phyloP scores from a whole-genome alignment of 2,329 filamentous ascomycete genomes.

The Diaporthe australafricana region DNA sequence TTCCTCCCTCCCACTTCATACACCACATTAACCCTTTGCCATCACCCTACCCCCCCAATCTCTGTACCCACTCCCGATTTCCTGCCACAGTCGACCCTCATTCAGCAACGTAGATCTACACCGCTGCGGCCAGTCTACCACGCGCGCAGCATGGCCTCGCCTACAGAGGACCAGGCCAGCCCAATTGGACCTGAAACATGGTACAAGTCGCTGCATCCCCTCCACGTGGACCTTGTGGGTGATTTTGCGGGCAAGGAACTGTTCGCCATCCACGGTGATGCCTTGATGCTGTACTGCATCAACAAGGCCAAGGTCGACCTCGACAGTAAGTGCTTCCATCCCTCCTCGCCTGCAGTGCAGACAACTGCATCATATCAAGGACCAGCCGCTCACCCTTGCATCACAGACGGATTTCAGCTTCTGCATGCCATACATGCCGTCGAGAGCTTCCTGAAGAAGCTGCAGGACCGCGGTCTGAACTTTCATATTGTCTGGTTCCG shows the following conservation, averaged over 20 bases:
- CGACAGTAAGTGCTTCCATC: constrained; percentile 50
- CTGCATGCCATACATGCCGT: constrained; percentile 78
- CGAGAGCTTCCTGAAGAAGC: constrained; percentile 71
- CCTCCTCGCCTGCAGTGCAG: not conserved
- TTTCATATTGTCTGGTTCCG: constrained; percentile 80
- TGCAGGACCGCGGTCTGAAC: constrained; percentile 73
- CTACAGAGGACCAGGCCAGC: not conserved
- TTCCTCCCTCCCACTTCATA: not conserved
- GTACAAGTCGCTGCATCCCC: constrained; percentile 41
- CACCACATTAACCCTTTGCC: not conserved
- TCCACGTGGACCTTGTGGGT: constrained; percentile 74
- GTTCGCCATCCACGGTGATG: constrained; percentile 80
- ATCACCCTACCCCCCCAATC: not conserved
- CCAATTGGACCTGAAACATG: constrained; percentile 29
- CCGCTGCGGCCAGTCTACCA: not conserved
- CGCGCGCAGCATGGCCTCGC: constrained; percentile 26
- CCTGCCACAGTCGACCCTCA: constrained; percentile 6
- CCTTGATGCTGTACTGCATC: constrained; percentile 74
- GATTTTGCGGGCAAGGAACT: constrained; percentile 81
- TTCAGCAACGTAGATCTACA: not conserved
- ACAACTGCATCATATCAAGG: no score
- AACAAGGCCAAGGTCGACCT: constrained; percentile 74
- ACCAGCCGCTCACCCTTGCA: not conserved
- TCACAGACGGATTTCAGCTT: constrained; percentile 72
- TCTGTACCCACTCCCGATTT: not conserved